A percentile compares a stretch with the other conserved stretches of the same genome.
Conservation (phyloP, 2,329 filamentous ascomycete species). For the Hypoxylon sp. region DNA sequence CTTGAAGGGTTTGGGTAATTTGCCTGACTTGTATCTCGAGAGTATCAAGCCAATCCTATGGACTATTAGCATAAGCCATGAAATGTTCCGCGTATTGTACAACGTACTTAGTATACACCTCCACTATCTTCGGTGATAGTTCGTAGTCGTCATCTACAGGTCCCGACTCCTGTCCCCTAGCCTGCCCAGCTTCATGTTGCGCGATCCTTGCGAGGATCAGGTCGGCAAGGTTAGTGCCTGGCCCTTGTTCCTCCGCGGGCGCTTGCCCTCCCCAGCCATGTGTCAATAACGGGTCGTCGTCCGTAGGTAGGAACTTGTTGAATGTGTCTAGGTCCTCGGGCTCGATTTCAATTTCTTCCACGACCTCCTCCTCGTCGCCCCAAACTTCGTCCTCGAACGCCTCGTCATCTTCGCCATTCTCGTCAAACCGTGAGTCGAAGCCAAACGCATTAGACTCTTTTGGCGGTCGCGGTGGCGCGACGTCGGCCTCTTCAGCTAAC, state of each 20-base stretch:
- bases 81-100: conserved; percentile 13
- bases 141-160: conserved; percentile 84
- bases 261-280: conserved; percentile 70
- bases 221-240: conserved; percentile 86
- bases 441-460: conserved; percentile 77
- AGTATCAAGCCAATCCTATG: conserved; percentile 85
- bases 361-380: conserved; percentile 83
- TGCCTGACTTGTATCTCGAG: conserved; percentile 95
- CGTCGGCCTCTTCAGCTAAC: conserved; percentile 84
- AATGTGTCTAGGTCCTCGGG: conserved; percentile 91
- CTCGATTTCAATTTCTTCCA: conserved; percentile 84
- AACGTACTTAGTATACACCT: conserved; percentile 88
- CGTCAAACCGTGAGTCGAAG: conserved; percentile 81
- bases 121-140: conserved; percentile 90
- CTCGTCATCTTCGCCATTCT: conserved; percentile 64
- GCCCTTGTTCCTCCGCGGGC: conserved; percentile 60
- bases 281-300: conserved; percentile 80
- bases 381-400: conserved; percentile 71
- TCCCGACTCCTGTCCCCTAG: conserved; percentile 64
- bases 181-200: conserved; percentile 82
- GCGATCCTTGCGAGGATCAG: conserved; percentile 96
- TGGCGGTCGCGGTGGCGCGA: conserved; percentile 59
- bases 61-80: conserved; percentile 27
- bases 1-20: conserved; percentile 97
- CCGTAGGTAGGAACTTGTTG: conserved; percentile 85